Evolutionary conservation across 2,329 filamentous ascomycete genomes (phyloP).

Genomic region (Cadophora luteo-olivacea): DNA sequence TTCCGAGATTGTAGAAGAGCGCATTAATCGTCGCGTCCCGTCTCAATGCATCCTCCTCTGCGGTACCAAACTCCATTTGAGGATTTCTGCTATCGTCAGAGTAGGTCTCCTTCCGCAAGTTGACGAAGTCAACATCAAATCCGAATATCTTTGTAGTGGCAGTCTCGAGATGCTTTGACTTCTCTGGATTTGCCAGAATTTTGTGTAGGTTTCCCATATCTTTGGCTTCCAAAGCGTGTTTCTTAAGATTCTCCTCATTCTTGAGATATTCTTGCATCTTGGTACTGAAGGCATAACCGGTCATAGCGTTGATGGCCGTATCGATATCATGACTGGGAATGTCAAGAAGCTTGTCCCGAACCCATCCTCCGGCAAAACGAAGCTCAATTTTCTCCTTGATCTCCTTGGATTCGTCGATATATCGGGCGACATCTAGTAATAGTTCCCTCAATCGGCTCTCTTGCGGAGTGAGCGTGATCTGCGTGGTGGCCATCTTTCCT

Average conservation of each 20-base stretch:
- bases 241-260: constrained; percentile 61
- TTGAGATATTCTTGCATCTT: constrained; percentile 73
- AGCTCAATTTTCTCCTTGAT: constrained; percentile 65
- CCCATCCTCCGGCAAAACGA: constrained; percentile 87
- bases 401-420: constrained; percentile 61
- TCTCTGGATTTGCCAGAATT: constrained; percentile 90
- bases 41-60: constrained; percentile 86
- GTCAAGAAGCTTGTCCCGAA: constrained; percentile 81
- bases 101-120: constrained; percentile 91
- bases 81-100: constrained; percentile 88
- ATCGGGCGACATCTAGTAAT: constrained; percentile 80
- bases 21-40: constrained; percentile 95
- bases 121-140: constrained; percentile 92
- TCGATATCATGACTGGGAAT: constrained; percentile 81
- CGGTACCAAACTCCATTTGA: constrained; percentile 90
- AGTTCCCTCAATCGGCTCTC: constrained; percentile 78
- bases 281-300: constrained; percentile 76
- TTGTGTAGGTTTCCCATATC: constrained; percentile 82
- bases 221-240: constrained; percentile 62
- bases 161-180: constrained; percentile 95
- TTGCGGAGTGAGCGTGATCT: constrained; percentile 66
- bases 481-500: constrained; percentile 36
- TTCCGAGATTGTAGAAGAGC: constrained; percentile 92
- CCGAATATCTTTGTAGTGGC: constrained; percentile 86
- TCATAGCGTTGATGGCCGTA: constrained; percentile 85